phyloP scores from a whole-genome alignment of 352 stramenopile genomes.

The Phytophthora palmivora region DNA sequence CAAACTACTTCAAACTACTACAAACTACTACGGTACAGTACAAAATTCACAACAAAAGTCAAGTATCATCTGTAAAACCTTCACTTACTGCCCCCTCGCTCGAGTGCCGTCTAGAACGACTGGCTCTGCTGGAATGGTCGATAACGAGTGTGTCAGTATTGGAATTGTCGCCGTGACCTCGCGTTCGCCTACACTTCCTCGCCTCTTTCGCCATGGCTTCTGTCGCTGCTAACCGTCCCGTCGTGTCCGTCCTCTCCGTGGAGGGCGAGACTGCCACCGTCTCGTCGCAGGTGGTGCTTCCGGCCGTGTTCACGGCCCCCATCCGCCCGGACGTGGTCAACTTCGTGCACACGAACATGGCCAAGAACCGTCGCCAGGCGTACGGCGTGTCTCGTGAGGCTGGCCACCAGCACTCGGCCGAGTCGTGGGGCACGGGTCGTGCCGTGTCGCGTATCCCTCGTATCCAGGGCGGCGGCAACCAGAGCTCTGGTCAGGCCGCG shows the following conservation, averaged over 20 bases:
- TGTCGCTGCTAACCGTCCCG: conserved; percentile 93
- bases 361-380: conserved; percentile 99
- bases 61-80: too few relatives aligned
- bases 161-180: conserved; percentile 61
- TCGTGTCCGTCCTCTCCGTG: conserved; percentile 95
- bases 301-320: conserved; percentile 96
- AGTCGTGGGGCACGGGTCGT: conserved; percentile 99
- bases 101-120: conserved; percentile 7
- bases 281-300: conserved; percentile 91
- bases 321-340: conserved; percentile 99
- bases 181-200: conserved; percentile 62
- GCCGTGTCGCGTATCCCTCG: conserved; percentile 99
- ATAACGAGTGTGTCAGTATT: conserved; percentile 47
- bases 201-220: conserved; percentile 69
- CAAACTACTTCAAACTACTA: too few relatives aligned
- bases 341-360: conserved; percentile 99
- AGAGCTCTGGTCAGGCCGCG: conserved; percentile 97
- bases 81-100: background rate
- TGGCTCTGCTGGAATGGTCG: conserved; percentile 26
- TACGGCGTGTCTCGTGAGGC: conserved; percentile 97
- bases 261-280: conserved; percentile 85
- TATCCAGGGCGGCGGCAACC: conserved; percentile 98
- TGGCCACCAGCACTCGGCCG: conserved; percentile 97
- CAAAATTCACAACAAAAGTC: too few relatives aligned
- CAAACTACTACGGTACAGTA: too few relatives aligned